A percentile compares a stretch with the other conserved stretches of the same genome.
These are phyloP conservation scores for Raphanus hybrid DNA, from an alignment of 441 rosid genomes.

Conservation along the genomic window DNA sequence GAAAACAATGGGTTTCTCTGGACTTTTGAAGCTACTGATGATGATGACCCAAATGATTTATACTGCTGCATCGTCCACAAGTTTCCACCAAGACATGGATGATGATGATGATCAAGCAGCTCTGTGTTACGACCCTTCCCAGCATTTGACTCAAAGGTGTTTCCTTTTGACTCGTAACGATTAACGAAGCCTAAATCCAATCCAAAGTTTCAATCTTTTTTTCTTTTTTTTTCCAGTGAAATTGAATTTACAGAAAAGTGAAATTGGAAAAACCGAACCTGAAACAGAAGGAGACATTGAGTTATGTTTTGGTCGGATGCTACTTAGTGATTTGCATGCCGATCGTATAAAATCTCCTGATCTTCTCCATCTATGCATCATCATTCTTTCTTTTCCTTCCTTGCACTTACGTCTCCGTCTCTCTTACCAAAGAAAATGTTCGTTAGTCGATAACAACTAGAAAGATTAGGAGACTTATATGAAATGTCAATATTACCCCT, in stretches of 20 bases:
- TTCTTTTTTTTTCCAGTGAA: not conserved
- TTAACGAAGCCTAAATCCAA: constrained; percentile 41
- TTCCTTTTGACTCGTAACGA: constrained; percentile 31
- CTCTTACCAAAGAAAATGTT: constrained; percentile 18
- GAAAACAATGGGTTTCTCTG: constrained; percentile 73
- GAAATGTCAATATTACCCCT: too few species aligned
- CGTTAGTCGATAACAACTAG: not conserved
- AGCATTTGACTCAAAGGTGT: constrained; percentile 11
- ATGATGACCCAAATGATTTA: constrained; percentile 52
- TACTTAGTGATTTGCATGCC: constrained; percentile 37
- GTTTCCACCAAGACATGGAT: constrained; percentile 9
- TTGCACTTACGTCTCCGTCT: constrained; percentile 18
- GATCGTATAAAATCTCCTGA: constrained; percentile 41
- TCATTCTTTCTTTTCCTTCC: constrained; percentile 17
- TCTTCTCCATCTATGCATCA: constrained; percentile 55
- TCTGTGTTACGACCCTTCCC: constrained; percentile 25
- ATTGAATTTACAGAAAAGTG: not conserved
- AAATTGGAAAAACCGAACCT: constrained; percentile 44
- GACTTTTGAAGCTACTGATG: constrained; percentile 43
- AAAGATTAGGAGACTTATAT: too few species aligned
- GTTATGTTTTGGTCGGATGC: constrained; percentile 29
- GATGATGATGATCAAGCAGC: constrained; percentile 17
- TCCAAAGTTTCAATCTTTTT: constrained; percentile 2
- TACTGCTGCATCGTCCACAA: constrained; percentile 41
- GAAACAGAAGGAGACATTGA: constrained; percentile 34